Evolutionary conservation across 2,329 filamentous ascomycete genomes (phyloP), one percentile per base, ranked within the genome.

Genomic region (Alternaria atra): DNA sequence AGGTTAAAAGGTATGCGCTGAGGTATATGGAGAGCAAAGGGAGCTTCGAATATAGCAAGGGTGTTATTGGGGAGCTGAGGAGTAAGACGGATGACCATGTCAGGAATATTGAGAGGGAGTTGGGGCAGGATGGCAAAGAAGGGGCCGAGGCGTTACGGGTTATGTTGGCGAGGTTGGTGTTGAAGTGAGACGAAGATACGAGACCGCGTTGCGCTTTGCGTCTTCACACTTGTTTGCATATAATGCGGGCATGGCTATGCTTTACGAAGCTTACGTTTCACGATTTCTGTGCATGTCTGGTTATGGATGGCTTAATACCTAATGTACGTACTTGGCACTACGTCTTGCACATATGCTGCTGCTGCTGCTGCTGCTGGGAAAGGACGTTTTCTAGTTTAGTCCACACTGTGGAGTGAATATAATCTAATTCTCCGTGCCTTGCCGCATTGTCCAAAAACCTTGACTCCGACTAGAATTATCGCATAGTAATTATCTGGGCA

Each of bases 1-100:
- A 94, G 73, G 92, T 98, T 54, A 98, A 98, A 84, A 84, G 88
- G 62, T 98, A 97, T 77, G 95, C 95, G 3, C 90, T 98, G 20
- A 84, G 85, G 46, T 97, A 97, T 77, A 97, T 99, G 93, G 90
- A 97, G 78, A 84, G 86, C 65, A 96, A 91, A 1, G 93, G 93
- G 37, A 97, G 91, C 75, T 97, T 99, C 76, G 89, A 90, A 54
- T 97, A 98, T 77, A 94, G 91, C 15, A 84, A 88, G 60, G 83
- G 86, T 52, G 91, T 84, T 37, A 77, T 85, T 57, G 63, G 75
- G n/a, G 80, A 81, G 42, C 56, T 85, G 67, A 77, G 77, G 46
- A 75, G 71, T 32, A 83, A 82, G 70, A 80, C 80, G 5, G 63
- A 81, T 53, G 76, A 72, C 43, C 73, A 83, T 52, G 78, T 85